Percentiles rank a stretch among this genome's conserved stretches.
Evolutionary conservation across 2,329 filamentous ascomycete genomes (phyloP).

Genomic region (Fusarium goolgardi): DNA sequence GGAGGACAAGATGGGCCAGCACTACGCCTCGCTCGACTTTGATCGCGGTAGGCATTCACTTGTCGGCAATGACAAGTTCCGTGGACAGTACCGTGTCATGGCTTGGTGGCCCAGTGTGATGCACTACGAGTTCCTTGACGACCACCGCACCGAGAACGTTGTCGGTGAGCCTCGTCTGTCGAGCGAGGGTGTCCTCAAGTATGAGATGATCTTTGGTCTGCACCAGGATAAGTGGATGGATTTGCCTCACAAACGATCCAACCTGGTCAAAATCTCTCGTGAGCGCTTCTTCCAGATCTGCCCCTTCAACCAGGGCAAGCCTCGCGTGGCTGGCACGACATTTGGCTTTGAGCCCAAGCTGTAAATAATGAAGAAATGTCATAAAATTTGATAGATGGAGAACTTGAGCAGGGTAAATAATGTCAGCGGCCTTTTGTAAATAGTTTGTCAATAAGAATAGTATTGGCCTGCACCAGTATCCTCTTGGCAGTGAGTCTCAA

Average conservation of each 20-base stretch:
- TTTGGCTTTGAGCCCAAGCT: conserved; percentile 65
- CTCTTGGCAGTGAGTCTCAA: conserved; percentile 13
- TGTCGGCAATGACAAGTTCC: conserved; percentile 68
- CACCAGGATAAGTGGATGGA: conserved; percentile 78
- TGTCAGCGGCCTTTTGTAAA: conserved; percentile 17
- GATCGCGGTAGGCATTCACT: conserved; percentile 69
- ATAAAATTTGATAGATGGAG: conserved; percentile 1
- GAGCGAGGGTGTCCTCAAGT: conserved; percentile 75
- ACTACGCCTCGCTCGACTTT: conserved; percentile 66
- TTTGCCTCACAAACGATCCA: conserved; percentile 76
- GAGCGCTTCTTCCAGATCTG: conserved; percentile 77
- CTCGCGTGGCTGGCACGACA: conserved; percentile 63
- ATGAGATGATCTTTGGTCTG: conserved; percentile 79
- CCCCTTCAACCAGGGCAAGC: conserved; percentile 66
- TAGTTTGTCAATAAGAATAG: conserved; percentile 3
- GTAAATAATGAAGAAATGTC: not conserved
- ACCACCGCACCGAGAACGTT: conserved; percentile 65
- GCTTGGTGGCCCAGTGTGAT: conserved; percentile 72
- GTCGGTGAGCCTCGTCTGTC: conserved; percentile 79
- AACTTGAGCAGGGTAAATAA: not conserved
- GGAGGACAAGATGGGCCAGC: conserved; percentile 68
- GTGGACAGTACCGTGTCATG: conserved; percentile 68
- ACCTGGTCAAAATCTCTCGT: conserved; percentile 71
- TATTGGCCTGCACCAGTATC: not conserved
- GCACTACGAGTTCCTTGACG: conserved; percentile 72